Base-by-base conservation (phyloP, 1,284 basidiomycete species). In the Ceratobasidium sp. region DNA sequence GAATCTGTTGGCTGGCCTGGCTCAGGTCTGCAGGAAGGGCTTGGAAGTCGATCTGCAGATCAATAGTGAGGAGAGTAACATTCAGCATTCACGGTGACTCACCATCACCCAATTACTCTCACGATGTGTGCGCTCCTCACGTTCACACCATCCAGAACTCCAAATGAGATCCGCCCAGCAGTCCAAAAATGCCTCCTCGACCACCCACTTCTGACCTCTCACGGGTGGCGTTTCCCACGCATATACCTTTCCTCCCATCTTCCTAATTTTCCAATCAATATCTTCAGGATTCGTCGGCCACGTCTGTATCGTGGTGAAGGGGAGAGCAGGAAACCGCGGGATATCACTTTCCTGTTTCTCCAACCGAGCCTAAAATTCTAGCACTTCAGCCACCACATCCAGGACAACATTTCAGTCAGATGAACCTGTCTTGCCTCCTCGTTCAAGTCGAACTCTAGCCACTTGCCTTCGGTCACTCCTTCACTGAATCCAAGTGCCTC, bases 91-190 rank as follows among this genome's bases (percentile, higher is more conserved):
- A 33, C 22, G 36, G 48, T 48, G 31, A 86, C 90, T 84, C 80
- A 96, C 95, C 85, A 97, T 79, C n/a, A 92, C 93, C 94, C 94
- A 97, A 80, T 94, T 94, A 77, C 93, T 93, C 79, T 96, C 93
- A 78, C 92, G 86, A 80, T 95, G 93, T 3, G 91, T 86, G 77
- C 90, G 87, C 79, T 94, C 93, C 2, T 85, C 86, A 75, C 91
- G 84, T 78, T 94, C 91, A 85, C 90, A 87, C 93, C 93, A 94
- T 0, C 91, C 91, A 27, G 90, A 89, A 33, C 94, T 93, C 77
- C 93, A 91, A 57, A 95, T 85, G 57, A 97, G 83, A 82, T 97
- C 95, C 79, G 91, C 93, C 83, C 95, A 97, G 33, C 93, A 92
- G 79, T 95, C 93, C 54, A 96, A 79, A 81, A 97, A 96, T 0